Conservation (phyloP, 208 protist species). For the Lotmaria passim region DNA sequence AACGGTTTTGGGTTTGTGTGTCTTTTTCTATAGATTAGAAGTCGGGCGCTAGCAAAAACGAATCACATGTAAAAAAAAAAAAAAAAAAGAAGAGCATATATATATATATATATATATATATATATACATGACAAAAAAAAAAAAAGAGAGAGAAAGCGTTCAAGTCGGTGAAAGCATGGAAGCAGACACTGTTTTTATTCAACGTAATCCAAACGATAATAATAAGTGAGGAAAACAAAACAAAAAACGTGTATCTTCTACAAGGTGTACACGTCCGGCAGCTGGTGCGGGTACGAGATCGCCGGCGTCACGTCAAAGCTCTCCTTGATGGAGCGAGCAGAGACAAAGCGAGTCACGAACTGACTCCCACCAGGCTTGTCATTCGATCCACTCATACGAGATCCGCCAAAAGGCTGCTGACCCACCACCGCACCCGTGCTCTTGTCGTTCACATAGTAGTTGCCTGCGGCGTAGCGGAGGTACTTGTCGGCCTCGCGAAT, state of each 20-base stretch:
- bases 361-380: conserved; percentile 95
- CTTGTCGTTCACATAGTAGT: conserved; percentile 99
- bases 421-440: conserved; percentile 97
- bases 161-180: too few relatives aligned
- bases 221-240: not conserved
- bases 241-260: conserved; percentile 26
- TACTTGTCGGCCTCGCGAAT: conserved; percentile 66
- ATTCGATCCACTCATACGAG: conserved; percentile 94
- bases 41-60: too few relatives aligned
- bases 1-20: too few relatives aligned
- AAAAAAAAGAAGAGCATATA: too few relatives aligned
- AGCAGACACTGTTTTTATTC: too few relatives aligned
- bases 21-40: too few relatives aligned
- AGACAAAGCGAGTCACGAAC: conserved; percentile 93
- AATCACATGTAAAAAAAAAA: too few relatives aligned
- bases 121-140: too few relatives aligned
- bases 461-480: conserved; percentile 92
- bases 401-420: conserved; percentile 98
- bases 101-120: too few relatives aligned
- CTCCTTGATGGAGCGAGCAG: conserved; percentile 96
- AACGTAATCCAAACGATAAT: too few relatives aligned
- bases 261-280: conserved; percentile 76
- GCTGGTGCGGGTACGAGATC: conserved; percentile 93
- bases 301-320: conserved; percentile 87
- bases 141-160: too few relatives aligned